These are phyloP conservation scores for Ceratobasidium sp. DNA, from an alignment of 1,284 basidiomycete genomes.

Conservation along the genomic window DNA sequence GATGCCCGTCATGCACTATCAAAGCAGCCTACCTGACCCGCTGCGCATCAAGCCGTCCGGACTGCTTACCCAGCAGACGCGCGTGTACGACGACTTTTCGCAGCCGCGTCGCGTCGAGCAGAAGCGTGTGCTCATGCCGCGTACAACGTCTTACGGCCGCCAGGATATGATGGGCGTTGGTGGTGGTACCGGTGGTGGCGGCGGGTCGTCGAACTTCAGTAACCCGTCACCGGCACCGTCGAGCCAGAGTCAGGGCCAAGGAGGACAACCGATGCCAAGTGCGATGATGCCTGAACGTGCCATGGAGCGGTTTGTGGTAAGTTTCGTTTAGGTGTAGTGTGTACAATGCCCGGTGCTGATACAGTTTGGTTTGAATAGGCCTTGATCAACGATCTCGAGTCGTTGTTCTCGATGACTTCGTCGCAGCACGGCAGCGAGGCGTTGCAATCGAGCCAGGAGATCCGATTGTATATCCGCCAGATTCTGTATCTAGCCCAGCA, in stretches of 20 bases:
- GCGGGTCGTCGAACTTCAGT: slow-evolving; percentile 63
- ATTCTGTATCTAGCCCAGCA: slow-evolving; percentile 81
- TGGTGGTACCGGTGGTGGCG: slow-evolving; percentile 65
- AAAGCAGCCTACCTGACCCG: slow-evolving; percentile 84
- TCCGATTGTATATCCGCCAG: slow-evolving; percentile 82
- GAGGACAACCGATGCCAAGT: neutral
- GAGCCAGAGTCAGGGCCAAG: slow-evolving; percentile 32
- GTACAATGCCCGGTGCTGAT: neutral
- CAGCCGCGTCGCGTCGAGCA: slow-evolving; percentile 37
- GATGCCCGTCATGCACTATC: slow-evolving; percentile 75
- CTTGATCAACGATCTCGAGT: slow-evolving; percentile 80
- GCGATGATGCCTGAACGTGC: slow-evolving; percentile 56
- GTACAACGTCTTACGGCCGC: slow-evolving; percentile 21
- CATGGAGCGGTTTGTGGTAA: slow-evolving; percentile 77
- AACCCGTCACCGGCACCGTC: slow-evolving; percentile 56
- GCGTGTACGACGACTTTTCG: slow-evolving; percentile 93
- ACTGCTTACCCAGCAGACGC: slow-evolving; percentile 79
- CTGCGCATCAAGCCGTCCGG: slow-evolving; percentile 86
- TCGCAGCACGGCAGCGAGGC: slow-evolving; percentile 65
- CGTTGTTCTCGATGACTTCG: slow-evolving; percentile 64
- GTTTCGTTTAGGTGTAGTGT: slow-evolving; percentile 46
- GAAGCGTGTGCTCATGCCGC: slow-evolving; percentile 39
- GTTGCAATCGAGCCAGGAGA: slow-evolving; percentile 82
- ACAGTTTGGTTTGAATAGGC: slow-evolving; percentile 54
- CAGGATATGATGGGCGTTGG: slow-evolving; percentile 28